A percentile compares a stretch with the other conserved stretches of the same genome.
Evolutionary conservation across 23 red algal species (phyloP).

Genomic region (Gracilariopsis chorda): DNA sequence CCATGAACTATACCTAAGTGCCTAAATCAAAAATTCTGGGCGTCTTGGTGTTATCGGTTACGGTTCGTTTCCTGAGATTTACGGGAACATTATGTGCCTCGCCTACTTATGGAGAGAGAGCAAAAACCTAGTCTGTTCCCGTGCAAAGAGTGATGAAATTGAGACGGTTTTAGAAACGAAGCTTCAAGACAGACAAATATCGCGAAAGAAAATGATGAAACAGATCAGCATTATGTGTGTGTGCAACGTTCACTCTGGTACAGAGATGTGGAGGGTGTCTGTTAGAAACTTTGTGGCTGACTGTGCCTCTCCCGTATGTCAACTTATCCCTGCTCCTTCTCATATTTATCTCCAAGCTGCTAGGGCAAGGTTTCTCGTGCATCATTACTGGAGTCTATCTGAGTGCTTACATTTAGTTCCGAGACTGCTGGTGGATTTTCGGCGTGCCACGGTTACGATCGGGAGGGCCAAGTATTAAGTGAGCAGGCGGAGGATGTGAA

Average conservation of each 20-base stretch:
- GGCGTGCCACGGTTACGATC: too few relatives aligned
- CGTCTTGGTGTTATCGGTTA: too few relatives aligned
- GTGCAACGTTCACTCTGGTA: neutral
- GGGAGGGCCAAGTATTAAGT: too few relatives aligned
- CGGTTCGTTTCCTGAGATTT: too few relatives aligned
- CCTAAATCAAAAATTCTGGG: too few relatives aligned
- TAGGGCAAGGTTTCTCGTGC: neutral
- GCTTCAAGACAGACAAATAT: neutral
- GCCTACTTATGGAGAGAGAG: neutral
- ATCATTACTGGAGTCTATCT: neutral
- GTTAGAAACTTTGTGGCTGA: neutral
- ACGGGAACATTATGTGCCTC: neutral
- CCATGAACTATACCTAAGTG: neutral
- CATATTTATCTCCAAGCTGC: neutral
- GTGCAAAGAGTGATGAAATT: neutral
- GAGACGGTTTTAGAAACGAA: neutral
- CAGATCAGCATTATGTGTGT: neutral
- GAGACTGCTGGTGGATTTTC: too few relatives aligned
- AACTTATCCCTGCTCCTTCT: neutral
- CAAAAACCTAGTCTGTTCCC: neutral
- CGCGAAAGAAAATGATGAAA: neutral
- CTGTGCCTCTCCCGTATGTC: neutral
- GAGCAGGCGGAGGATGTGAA: too few relatives aligned
- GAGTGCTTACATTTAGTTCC: too few relatives aligned
- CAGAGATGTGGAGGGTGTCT: neutral